Base-by-base conservation (phyloP, 2,329 filamentous ascomycete genomes). In the Epichloe hybrida region DNA sequence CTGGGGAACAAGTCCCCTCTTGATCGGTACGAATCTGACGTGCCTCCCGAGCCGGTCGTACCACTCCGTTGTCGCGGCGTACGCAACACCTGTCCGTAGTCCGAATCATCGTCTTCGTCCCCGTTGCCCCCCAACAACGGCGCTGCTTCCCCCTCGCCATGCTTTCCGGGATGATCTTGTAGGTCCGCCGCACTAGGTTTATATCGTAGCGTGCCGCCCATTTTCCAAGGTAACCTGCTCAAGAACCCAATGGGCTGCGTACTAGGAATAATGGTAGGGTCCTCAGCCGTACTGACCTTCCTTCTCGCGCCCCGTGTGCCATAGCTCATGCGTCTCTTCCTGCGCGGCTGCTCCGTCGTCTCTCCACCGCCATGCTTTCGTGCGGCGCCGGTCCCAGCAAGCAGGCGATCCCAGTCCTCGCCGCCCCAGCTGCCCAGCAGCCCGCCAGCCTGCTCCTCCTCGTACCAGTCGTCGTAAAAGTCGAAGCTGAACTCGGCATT, bases 401-500 rank as follows among this genome's bases (percentile, higher is more conserved):
- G 70, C 55, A 96, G 69, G 48, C 88, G 76, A 64, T 95, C 91
- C 71, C 94, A 81, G 63, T 95, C 89, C 60, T 94, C 89, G 58
- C 71, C 82, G 39, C 84, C 83, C 86, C 88, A 95, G 44, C 80
- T 69, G 43, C 76, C 83, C 49, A 90, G 70, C 46, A 91, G 66
- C 0, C 82, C 77, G 39, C 81, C 76, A 36, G 59, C 49, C 20
- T 52, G 52, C 50, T 75, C 71, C 46, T 79, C 76, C 50, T 77
- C 74, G 54, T 95, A 88, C 91, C 91, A 97, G 67, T 96, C 91
- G 67, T 96, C 91, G 70, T 97, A 97, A 65, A 97, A 97, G 66
- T 96, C 91, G 64, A 97, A 97, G 61, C 80, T 90, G 60, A 86
- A 80, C 67, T 96, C 90, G 31, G 89, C 86, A 48, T 81, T 68